A percentile compares a stretch with the other conserved stretches of the same genome.
phyloP scores from a whole-genome alignment of 116 monocot genomes.

The Posidonia oceanica region DNA sequence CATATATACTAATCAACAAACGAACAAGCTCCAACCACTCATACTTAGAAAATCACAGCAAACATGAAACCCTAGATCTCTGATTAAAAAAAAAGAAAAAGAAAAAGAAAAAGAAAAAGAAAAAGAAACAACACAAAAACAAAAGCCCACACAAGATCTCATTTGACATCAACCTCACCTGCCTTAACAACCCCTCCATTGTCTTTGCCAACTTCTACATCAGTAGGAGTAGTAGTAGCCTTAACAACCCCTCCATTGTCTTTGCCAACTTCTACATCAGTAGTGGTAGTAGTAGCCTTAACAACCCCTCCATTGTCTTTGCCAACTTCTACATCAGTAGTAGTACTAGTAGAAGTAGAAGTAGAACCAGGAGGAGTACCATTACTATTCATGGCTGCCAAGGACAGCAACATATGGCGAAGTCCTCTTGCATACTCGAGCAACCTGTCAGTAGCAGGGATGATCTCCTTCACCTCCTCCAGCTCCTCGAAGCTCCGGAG shows the following conservation, averaged over 20 bases:
- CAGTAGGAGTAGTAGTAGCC: too few species aligned
- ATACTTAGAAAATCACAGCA: not conserved
- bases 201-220: too few species aligned
- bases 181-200: not conserved
- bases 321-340: not conserved
- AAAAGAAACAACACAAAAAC: not conserved
- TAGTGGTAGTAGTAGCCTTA: too few species aligned
- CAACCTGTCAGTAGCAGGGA: constrained; percentile 46
- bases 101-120: not conserved
- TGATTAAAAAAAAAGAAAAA: not conserved
- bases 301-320: not conserved
- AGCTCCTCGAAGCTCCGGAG: constrained; percentile 54
- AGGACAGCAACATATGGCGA: constrained; percentile 35
- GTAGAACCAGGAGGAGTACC: not conserved
- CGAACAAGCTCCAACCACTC: not conserved
- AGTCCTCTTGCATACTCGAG: constrained; percentile 53
- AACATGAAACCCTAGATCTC: not conserved
- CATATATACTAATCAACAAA: not conserved
- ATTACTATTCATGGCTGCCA: not conserved
- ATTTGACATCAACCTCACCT: not conserved
- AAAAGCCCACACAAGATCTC: not conserved
- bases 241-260: not conserved
- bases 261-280: too few species aligned
- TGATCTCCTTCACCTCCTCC: constrained; percentile 64
- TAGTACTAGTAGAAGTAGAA: not conserved